Evolutionary conservation across 345 rosid species (phyloP), one percentile per base, ranked within the genome.

Genomic region (Eutrema yunnanense): DNA sequence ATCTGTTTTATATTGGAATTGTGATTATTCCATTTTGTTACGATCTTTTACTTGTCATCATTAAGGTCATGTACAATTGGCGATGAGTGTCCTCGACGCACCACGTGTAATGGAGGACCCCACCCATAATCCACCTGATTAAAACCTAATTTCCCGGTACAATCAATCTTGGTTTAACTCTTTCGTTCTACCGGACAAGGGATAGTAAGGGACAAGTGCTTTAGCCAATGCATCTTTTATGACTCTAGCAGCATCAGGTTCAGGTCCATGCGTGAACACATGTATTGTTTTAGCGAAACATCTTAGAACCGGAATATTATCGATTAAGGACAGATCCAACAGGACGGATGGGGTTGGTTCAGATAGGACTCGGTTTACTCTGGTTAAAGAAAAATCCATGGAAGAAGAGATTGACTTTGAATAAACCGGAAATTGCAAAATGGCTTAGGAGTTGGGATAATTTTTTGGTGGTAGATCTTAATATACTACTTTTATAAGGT

Each of bases 81-180:
- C 79, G 80, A 53, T 86, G 88, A 30, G 51, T 69, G 64, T 85
- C 80, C 68, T 81, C 80, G 14, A 88, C 86, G 33, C 89, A 82
- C 97, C 94, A 87, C 69, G 55, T 86, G 82, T 59, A 77, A 69
- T 0, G 92, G 84, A 2, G 74, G 76, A 2, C 90, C 90, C 89
- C 90, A 85, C 7, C 87, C 88, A 5, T 76, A 88, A 71, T 86
- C 92, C 11, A 85, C 84, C 57, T 77, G 73, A 58, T 85, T 83
- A 72, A 88, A 88, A 41, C 96, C 93, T 52, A 88, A 76, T 37
- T 86, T 44, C 14, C 16, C 14, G 6, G 48, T 44, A 44, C 16
- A 44, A 4, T 44, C 16, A 16, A 44, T 44, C 16, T 44, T 44
- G 48, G 48, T 13, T 44, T 44, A 44, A 44, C 16, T 44, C 48